These are phyloP conservation scores for Penicillium daleae DNA, from an alignment of 495 filamentous ascomycete species.

Conservation along the genomic window DNA sequence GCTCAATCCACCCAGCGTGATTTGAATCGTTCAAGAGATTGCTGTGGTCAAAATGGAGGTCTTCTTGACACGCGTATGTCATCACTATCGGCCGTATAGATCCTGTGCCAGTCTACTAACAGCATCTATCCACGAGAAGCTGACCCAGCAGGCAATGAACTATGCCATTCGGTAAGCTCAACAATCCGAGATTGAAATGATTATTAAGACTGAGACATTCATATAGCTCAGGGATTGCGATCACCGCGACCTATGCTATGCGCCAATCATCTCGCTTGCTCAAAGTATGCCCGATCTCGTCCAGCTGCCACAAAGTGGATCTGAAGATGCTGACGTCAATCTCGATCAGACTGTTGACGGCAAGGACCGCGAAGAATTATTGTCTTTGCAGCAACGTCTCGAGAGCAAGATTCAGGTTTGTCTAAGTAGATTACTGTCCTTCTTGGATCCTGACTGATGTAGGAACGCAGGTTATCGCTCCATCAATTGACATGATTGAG, in stretches of 20 bases:
- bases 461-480: constrained; percentile 73
- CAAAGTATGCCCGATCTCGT: constrained; percentile 55
- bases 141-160: constrained; percentile 86
- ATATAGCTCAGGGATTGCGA: constrained; percentile 77
- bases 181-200: neutral
- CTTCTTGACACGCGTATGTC: constrained; percentile 66
- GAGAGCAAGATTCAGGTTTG: constrained; percentile 82
- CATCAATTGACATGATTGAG: constrained; percentile 92
- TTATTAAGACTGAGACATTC: constrained; percentile 6
- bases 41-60: constrained; percentile 67
- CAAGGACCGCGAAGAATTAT: constrained; percentile 70
- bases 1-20: constrained; percentile 6
- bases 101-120: neutral
- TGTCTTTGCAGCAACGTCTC: constrained; percentile 70
- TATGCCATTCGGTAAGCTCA: constrained; percentile 72
- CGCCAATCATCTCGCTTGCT: constrained; percentile 79
- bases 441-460: neutral
- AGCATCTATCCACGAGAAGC: constrained; percentile 38
- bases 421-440: constrained; percentile 37
- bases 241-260: constrained; percentile 86
- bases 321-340: constrained; percentile 17
- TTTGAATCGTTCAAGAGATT: neutral
- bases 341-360: constrained; percentile 65
- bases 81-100: neutral
- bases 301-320: neutral